Base-by-base conservation (phyloP, 768 basidiomycete genomes). In the Phanerodontia chrysosporium region DNA sequence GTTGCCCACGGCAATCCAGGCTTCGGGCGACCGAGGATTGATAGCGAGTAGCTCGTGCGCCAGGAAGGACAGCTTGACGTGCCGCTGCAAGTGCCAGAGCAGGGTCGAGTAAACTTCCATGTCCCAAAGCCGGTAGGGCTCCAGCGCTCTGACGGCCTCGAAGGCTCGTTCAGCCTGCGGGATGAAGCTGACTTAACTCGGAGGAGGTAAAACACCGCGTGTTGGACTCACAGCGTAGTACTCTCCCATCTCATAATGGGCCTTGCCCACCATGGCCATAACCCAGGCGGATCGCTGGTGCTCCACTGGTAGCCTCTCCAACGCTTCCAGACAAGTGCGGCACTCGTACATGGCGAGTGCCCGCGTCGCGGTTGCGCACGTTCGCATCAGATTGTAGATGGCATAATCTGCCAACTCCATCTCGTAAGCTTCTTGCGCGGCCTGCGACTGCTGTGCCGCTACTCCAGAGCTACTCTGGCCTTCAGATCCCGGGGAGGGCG, bases 1-100 rank as follows among this genome's bases (percentile, higher is more conserved):
- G 75, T 99, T 99, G 54, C 97, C 97, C 28, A 94, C 86, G 1
- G 95, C 91, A 64, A 98, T 97, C 97, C 97, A 99, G 16, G 95
- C 85, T 68, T 95, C 84, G 12, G 95, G 76, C 25, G 90, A 85
- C 58, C 82, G 83, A n/a, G 94, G 84, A 64, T 89, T 80, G 69
- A 95, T 87, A 55, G 86, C 84, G 65, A 97, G 83, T 45, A 98
- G 78, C 63, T 95, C 92, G 72, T 98, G 96, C 1, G 96, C 91
- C 35, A 99, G 80, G 76, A 89, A 93, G 3, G 96, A 95, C 59
- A 99, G 80, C 64, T 89, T 83, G 54, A 94, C 85, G 63, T 83
- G 84, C 64, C 85, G 83, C 69, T 91, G 89, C 51, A 97, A 76
- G 73, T 98, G 96, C 96, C 96, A 99, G 46, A 98, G 77, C 35